Base-by-base conservation (phyloP, 2,329 filamentous ascomycete genomes). In the Anthostomella pinea region DNA sequence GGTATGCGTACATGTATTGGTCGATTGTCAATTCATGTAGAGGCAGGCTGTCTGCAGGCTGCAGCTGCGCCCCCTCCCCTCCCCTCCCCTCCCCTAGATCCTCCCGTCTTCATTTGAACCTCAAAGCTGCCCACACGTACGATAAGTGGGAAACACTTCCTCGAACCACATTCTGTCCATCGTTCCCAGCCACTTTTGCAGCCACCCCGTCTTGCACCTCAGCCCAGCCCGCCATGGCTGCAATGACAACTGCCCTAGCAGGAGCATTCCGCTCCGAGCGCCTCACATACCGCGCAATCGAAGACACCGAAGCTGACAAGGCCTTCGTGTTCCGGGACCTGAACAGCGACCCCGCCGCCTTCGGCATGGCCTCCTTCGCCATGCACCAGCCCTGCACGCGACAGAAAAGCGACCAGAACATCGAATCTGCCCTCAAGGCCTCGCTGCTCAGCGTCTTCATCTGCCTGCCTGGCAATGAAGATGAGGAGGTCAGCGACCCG, bases 211-310 rank as follows among this genome's bases (percentile, higher is more conserved):
- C n/a, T n/a, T n/a, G n/a, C n/a, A n/a, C n/a, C n/a, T n/a, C n/a
- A n/a, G n/a, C n/a, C n/a, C n/a, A n/a, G n/a, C n/a, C n/a, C n/a
- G n/a, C n/a, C 1, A 48, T 48, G 41, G 31, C 43, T 22, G 28
- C 30, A 2, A 50, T 50, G 35, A 29, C n/a, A 8, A 13, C 26
- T 2, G 45, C 47, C 11, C 27, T 45, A n/a, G 32, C 27, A 5
- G 29, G 24, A 9, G 49, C 51, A 8, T 57, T 49, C 39, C 45
- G 33, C 14, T 53, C 52, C 7, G 38, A 47, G 9, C 46, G 55
- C 11, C 52, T 60, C 10, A 13, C 49, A 17, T 58, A 46, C 35
- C 49, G 53, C 11, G 43, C 49, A 6, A 41, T 52, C 13, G 51
- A 55, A 36, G 42, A 56, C 11, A 46, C 43, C 31, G 47, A 51